Base-by-base conservation (phyloP, 2,329 filamentous ascomycete genomes). In the Diatrype stigma region DNA sequence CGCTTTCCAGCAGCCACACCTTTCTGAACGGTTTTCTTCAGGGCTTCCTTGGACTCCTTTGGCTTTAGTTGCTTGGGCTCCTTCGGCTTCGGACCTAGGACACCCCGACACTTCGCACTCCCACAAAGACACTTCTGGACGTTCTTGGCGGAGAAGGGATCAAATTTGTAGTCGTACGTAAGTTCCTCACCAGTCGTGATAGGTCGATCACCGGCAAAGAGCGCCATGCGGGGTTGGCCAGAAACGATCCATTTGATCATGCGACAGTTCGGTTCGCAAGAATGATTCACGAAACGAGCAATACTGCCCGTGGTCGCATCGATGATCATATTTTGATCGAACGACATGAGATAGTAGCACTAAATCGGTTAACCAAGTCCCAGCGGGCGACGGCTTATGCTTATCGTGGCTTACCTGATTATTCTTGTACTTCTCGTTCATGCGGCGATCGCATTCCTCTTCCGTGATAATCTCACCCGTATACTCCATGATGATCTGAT, bases 321-420 rank as follows among this genome's bases (percentile, higher is more conserved):
- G 58, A 99, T 96, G 63, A 97, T 96, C 85, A 97, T 94, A 70
- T 95, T 94, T 69, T 96, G 91, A 66, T 97, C 92, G 67, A 97
- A 96, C 50, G 90, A 91, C 94, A 99, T 99, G 46, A 99, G 77
- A 69, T 99, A 99, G 70, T 96, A 97, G 71, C 91, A 96, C 89
- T 96, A 60, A 23, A 44, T 19, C 28, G 17, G 49, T 52, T 42
- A 59, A 57, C 54, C 21, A 48, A 19, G 35, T 54, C 50, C 50
- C 6, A 51, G 60, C 47, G 54, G 40, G 46, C 26, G 22, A 26
- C 26, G 22, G 48, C 22, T 26, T 19, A 47, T 34, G 19, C 19
- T 69, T 21, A 26, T 22, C 14, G 11, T 26, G 26, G 40, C 83
- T 69, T 68, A 96, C 91, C 73, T 94, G 87, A 62, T 96, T 96